phyloP scores from a whole-genome alignment of 805 yeast genomes.

The Teunomyces cretensis region DNA sequence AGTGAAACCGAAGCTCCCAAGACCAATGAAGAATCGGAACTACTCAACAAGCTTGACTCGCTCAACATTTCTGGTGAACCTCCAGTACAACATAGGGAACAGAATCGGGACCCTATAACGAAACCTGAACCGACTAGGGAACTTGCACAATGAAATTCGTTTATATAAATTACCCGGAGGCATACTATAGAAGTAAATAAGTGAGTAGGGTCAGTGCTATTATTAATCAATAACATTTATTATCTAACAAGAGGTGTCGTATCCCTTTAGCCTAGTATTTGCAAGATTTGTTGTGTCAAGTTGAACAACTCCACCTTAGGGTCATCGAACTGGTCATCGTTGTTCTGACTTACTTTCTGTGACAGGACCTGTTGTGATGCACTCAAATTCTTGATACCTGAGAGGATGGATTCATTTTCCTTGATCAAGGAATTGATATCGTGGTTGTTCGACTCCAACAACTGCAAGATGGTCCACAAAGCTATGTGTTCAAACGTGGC shows the following conservation, averaged over 20 bases:
- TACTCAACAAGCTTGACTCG: not conserved
- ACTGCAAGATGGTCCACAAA: slow-evolving; percentile 91
- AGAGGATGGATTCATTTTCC: slow-evolving; percentile 52
- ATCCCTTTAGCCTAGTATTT: slow-evolving; percentile 39
- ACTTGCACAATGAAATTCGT: not conserved
- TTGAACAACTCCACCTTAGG: slow-evolving; percentile 65
- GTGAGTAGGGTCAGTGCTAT: not conserved
- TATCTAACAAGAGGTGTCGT: not conserved
- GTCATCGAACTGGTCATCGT: slow-evolving; percentile 47
- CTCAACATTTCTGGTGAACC: not conserved
- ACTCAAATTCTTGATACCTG: slow-evolving; percentile 52
- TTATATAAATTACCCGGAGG: not conserved
- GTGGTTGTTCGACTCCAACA: slow-evolving; percentile 80
- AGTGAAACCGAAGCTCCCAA: too few relatives aligned
- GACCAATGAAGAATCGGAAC: not conserved
- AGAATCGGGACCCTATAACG: not conserved
- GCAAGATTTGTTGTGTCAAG: slow-evolving; percentile 66
- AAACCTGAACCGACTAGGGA: slow-evolving; percentile 1
- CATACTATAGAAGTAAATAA: not conserved
- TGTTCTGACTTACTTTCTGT: slow-evolving; percentile 20
- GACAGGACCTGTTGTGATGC: slow-evolving; percentile 37
- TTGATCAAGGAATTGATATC: slow-evolving; percentile 58
- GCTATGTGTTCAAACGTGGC: slow-evolving; percentile 98
- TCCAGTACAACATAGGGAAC: not conserved
- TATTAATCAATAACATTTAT: slow-evolving; percentile 4